phyloP scores from a whole-genome alignment of 768 basidiomycete genomes.

The Lanmaoa pseudosensibilis region DNA sequence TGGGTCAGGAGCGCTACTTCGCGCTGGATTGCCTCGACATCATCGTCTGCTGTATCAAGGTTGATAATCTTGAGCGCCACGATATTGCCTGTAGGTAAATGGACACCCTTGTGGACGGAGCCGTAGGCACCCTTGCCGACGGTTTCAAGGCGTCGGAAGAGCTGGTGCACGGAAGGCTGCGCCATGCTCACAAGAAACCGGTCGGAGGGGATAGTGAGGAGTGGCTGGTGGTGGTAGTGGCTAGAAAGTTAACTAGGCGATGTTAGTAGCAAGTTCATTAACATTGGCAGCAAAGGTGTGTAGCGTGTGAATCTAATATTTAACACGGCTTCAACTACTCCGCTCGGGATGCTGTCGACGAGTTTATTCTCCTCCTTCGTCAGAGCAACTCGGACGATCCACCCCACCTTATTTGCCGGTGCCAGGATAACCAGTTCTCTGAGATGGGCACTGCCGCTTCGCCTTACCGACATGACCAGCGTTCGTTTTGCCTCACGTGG shows the following conservation, averaged over 20 bases:
- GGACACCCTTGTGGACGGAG: conserved; percentile 88
- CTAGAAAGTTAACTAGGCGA: not conserved
- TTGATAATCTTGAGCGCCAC: conserved; percentile 99
- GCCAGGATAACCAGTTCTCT: conserved; percentile 17
- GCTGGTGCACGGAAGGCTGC: conserved; percentile 69
- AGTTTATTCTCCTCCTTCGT: conserved; percentile 21
- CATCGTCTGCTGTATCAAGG: conserved; percentile 94
- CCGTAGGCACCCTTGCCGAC: conserved; percentile 96
- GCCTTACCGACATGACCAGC: conserved; percentile 18
- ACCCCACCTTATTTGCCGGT: conserved; percentile 14
- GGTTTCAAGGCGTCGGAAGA: conserved; percentile 86
- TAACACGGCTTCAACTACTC: not conserved
- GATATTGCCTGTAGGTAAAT: conserved; percentile 80
- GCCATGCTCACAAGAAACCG: conserved; percentile 30
- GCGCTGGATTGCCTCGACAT: conserved; percentile 93
- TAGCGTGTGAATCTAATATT: conserved; percentile 21
- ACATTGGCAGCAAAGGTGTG: not conserved
- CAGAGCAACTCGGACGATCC: conserved; percentile 25
- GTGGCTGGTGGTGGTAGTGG: conserved; percentile 1
- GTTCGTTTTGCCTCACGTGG: conserved; percentile 68
- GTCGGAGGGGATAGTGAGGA: not conserved
- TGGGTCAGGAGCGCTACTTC: conserved; percentile 92
- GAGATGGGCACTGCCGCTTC: conserved; percentile 24
- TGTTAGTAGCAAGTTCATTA: not conserved
- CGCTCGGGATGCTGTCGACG: conserved; percentile 12